Conservation (phyloP, 768 basidiomycete species). For the Tephrocybe sp. region DNA sequence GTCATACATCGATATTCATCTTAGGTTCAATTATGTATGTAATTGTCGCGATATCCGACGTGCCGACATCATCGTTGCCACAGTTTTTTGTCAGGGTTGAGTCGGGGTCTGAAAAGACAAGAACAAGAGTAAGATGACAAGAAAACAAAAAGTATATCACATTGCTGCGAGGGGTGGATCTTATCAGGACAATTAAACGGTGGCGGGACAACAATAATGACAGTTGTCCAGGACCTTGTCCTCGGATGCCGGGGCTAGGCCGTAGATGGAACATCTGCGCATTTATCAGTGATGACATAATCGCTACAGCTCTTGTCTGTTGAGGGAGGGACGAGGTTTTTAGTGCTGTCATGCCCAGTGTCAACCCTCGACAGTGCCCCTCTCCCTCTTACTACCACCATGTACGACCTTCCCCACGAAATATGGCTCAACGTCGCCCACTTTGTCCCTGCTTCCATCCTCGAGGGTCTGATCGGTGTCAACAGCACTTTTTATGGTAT, state of each 20-base stretch:
- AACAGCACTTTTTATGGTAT: slow-evolving; percentile 29
- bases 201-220: too few species aligned
- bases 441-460: slow-evolving; percentile 21
- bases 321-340: neutral
- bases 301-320: slow-evolving; percentile 3
- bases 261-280: neutral
- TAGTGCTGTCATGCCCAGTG: slow-evolving; percentile 11
- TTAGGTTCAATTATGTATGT: too few species aligned
- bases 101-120: too few species aligned
- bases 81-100: too few species aligned
- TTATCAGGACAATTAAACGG: too few species aligned
- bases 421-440: slow-evolving; percentile 30
- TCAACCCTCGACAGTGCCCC: neutral
- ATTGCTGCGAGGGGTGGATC: too few species aligned
- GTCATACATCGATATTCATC: too few species aligned
- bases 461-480: slow-evolving; percentile 21
- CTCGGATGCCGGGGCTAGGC: neutral
- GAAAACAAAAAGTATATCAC: too few species aligned
- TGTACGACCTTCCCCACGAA: slow-evolving; percentile 24
- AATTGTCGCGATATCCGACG: too few species aligned
- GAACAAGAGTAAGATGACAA: too few species aligned
- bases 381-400: slow-evolving; percentile 3
- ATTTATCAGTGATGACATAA: slow-evolving; percentile 6
- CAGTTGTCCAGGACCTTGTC: too few species aligned
- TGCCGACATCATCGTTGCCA: too few species aligned